Percentiles rank a stretch among this genome's conserved stretches.
phyloP scores from a whole-genome alignment of 2,329 filamentous ascomycete genomes.

The Bisporella sp. region DNA sequence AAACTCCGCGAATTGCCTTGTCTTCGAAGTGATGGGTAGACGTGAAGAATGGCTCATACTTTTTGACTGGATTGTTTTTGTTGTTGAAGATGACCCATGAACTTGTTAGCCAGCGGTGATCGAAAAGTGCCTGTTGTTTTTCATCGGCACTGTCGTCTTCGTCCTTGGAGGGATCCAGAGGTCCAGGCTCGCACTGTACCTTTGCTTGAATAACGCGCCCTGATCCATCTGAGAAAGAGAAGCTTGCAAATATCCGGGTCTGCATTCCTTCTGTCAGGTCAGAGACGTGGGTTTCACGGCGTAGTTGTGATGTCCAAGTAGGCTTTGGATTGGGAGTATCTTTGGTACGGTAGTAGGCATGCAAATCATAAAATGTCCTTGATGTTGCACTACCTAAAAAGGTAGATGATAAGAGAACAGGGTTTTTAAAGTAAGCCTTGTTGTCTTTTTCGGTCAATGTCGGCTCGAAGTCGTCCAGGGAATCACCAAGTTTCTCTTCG shows the following conservation, averaged over 20 bases:
- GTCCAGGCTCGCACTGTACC: background rate
- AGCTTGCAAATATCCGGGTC: no score
- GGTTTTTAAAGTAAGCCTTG: background rate
- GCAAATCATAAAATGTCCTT: no score
- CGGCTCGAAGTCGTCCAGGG: background rate
- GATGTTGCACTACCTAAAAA: background rate
- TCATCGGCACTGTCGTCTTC: no score
- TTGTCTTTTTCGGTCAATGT: background rate
- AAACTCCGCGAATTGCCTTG: background rate
- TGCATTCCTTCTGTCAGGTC: no score
- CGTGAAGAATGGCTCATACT: conserved; percentile 1
- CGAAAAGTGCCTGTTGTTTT: background rate
- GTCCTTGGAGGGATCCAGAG: background rate
- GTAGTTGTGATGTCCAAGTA: no score
- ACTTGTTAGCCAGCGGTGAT: background rate
- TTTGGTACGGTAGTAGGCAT: no score
- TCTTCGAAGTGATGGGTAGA: background rate
- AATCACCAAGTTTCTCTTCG: background rate
- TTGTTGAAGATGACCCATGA: conserved; percentile 4
- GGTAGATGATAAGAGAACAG: background rate
- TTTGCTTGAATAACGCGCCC: background rate
- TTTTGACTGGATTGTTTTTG: background rate
- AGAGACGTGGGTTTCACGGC: no score
- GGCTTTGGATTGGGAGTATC: no score
- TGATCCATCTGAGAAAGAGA: background rate